Percentiles rank a stretch among this genome's conserved stretches.
Conservation (phyloP, 2,329 filamentous ascomycete genomes). For the Phialophora tarda region DNA sequence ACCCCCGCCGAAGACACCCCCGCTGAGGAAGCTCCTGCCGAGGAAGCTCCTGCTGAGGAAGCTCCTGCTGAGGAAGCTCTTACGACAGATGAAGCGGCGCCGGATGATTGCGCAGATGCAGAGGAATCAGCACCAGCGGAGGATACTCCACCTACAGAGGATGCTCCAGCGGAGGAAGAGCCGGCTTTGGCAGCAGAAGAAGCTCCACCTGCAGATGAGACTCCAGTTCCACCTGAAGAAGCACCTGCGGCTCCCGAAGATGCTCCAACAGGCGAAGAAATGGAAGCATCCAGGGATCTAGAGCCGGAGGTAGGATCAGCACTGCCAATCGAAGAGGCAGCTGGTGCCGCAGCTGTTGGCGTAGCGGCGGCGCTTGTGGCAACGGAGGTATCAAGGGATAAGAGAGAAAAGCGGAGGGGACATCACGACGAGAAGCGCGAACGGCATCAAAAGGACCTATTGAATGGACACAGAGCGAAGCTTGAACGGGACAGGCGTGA, state of each 20-base stretch:
- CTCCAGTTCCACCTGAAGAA: slow-evolving; percentile 5
- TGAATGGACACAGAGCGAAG: slow-evolving; percentile 42
- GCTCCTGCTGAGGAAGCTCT: neutral
- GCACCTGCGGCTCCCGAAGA: slow-evolving; percentile 35
- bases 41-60: neutral
- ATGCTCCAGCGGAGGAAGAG: slow-evolving; percentile 22
- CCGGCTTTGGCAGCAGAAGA: slow-evolving; percentile 1
- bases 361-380: slow-evolving; percentile 26
- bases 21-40: neutral
- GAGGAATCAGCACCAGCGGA: slow-evolving; percentile 27
- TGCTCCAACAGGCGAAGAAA: slow-evolving; percentile 25
- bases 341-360: neutral
- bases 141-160: no score
- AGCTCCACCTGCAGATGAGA: slow-evolving; percentile 7
- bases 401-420: slow-evolving; percentile 30
- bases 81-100: slow-evolving; percentile 1
- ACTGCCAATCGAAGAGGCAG: neutral
- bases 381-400: slow-evolving; percentile 14
- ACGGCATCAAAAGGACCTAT: slow-evolving; percentile 25
- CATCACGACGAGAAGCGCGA: slow-evolving; percentile 30
- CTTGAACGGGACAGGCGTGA: slow-evolving; percentile 43
- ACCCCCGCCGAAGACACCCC: neutral
- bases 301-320: neutral
- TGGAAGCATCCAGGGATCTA: neutral
- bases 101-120: slow-evolving; percentile 24